These are phyloP conservation scores for Saprolegnia diclina DNA, from an alignment of 352 stramenopile species.

Conservation along the genomic window DNA sequence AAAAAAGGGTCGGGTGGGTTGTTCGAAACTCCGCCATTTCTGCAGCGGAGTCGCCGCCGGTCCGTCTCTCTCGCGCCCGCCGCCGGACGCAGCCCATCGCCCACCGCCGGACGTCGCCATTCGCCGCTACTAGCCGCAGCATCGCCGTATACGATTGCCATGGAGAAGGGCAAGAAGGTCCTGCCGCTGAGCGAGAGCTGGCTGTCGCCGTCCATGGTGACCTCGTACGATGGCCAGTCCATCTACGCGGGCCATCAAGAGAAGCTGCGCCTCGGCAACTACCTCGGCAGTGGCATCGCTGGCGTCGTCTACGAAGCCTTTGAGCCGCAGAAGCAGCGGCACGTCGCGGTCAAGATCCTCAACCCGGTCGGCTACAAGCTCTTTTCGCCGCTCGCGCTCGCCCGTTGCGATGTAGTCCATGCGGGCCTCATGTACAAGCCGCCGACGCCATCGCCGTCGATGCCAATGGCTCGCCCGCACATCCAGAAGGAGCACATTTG, in stretches of 20 bases:
- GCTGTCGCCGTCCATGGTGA: constrained; percentile 66
- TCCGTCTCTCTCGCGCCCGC: constrained; percentile 5
- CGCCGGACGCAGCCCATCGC: neutral
- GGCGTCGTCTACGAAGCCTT: constrained; percentile 91
- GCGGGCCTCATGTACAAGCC: constrained; percentile 9
- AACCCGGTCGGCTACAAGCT: constrained; percentile 95
- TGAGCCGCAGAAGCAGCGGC: constrained; percentile 62
- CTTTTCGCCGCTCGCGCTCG: constrained; percentile 55
- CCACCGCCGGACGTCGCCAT: neutral
- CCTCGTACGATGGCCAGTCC: constrained; percentile 71
- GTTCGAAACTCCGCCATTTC: constrained; percentile 10
- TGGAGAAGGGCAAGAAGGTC: constrained; percentile 82
- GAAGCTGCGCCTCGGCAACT: constrained; percentile 69
- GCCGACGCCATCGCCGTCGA: neutral
- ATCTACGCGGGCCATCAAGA: constrained; percentile 42
- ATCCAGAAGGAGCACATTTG: constrained; percentile 57
- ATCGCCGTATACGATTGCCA: constrained; percentile 30
- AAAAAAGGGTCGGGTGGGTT: neutral
- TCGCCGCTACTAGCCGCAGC: neutral
- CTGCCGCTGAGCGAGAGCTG: constrained; percentile 70
- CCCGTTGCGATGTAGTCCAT: constrained; percentile 84
- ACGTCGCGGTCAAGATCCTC: constrained; percentile 95
- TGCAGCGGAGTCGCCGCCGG: neutral
- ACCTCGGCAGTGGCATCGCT: constrained; percentile 87
- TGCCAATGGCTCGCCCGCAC: neutral